These are phyloP conservation scores for Penicillium tannophilum DNA, from an alignment of 495 filamentous ascomycete genomes.

Conservation along the genomic window DNA sequence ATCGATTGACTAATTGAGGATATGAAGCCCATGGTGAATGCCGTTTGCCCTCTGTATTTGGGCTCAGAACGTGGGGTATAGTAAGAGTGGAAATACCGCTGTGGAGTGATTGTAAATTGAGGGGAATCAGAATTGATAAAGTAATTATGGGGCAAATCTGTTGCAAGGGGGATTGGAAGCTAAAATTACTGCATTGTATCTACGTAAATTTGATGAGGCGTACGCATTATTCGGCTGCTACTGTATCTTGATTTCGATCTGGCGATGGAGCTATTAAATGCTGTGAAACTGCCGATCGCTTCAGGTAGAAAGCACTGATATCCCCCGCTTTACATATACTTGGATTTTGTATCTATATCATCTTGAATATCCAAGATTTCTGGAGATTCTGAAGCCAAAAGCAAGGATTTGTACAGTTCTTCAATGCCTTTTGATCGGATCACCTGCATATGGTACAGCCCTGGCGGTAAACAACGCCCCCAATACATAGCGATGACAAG, in stretches of 20 bases:
- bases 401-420: too few species aligned
- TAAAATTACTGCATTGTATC: conserved; percentile 17
- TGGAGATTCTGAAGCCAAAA: not conserved
- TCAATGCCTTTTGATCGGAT: not conserved
- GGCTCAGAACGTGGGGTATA: not conserved
- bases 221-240: conserved; percentile 2
- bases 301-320: conserved; percentile 1
- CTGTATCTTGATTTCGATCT: conserved; percentile 1
- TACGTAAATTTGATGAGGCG: not conserved
- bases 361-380: not conserved
- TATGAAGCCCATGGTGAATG: conserved; percentile 28
- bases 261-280: conserved; percentile 1
- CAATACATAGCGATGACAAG: not conserved
- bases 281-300: conserved; percentile 18
- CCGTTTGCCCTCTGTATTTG: not conserved
- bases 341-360: not conserved
- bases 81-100: not conserved
- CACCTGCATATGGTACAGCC: not conserved
- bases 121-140: conserved; percentile 19
- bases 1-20: conserved; percentile 21
- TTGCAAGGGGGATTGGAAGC: conserved; percentile 18
- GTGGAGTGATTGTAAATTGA: not conserved
- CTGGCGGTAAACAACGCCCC: not conserved
- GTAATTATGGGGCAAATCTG: conserved; percentile 11
- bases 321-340: not conserved